These are phyloP conservation scores for Pachysandra terminalis DNA, from an alignment of 164 flowering plant species.

Conservation along the genomic window DNA sequence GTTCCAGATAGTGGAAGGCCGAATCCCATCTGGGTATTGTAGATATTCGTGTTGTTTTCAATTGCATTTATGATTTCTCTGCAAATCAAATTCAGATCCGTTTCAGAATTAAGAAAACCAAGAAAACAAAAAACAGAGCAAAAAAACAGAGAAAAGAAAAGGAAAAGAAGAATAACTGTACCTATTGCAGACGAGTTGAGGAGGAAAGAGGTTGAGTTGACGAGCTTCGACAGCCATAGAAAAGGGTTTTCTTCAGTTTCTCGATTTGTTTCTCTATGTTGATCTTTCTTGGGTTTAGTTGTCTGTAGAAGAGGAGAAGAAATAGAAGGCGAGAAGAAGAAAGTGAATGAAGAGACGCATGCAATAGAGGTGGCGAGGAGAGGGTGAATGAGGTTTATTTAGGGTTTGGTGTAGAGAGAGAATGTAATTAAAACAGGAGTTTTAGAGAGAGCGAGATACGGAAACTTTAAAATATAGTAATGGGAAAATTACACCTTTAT, in stretches of 20 bases:
- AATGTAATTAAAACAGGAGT: slow-evolving; percentile 2
- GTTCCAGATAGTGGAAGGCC: slow-evolving; percentile 15
- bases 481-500: no score
- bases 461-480: not conserved
- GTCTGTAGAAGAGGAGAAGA: not conserved
- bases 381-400: slow-evolving; percentile 17
- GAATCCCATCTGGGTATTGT: slow-evolving; percentile 26
- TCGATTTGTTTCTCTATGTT: not conserved
- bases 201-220: slow-evolving; percentile 35
- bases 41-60: slow-evolving; percentile 18
- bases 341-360: not conserved
- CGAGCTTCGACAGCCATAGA: slow-evolving; percentile 65
- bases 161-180: slow-evolving; percentile 1
- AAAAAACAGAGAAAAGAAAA: not conserved
- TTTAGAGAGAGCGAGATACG: slow-evolving; percentile 6
- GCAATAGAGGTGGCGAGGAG: slow-evolving; percentile 20
- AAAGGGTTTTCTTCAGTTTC: not conserved
- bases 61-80: slow-evolving; percentile 30
- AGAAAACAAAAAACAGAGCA: not conserved
- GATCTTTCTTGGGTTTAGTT: not conserved
- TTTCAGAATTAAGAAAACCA: not conserved
- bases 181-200: slow-evolving; percentile 37
- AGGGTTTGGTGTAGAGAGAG: slow-evolving; percentile 23
- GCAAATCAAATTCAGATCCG: slow-evolving; percentile 9
- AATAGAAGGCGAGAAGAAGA: not conserved